A percentile compares a stretch with the other conserved stretches of the same genome.
Evolutionary conservation across 495 filamentous ascomycete genomes (phyloP).

Genomic region (Penicillium samsonianum): DNA sequence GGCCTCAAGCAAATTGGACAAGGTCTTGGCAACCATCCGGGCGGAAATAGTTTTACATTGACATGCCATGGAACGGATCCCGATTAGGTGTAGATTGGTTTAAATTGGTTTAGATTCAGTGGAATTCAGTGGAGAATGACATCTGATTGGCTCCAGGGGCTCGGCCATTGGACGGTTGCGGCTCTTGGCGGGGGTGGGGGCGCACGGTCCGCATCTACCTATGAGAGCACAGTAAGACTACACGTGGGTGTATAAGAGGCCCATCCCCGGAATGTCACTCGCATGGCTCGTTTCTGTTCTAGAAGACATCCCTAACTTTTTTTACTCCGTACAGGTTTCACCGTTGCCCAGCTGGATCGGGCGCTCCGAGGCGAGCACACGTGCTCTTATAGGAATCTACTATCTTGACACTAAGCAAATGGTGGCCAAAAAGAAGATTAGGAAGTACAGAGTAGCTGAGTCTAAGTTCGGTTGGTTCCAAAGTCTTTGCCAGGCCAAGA

Average conservation of each 20-base stretch:
- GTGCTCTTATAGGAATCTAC: not conserved
- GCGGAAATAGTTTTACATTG: not conserved
- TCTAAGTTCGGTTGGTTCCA: not conserved
- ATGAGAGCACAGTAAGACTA: not conserved
- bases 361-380: not conserved
- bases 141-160: not conserved
- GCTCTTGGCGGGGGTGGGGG: slow-evolving; percentile 10
- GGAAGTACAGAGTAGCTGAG: not conserved
- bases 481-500: not conserved
- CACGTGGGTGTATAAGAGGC: slow-evolving; percentile 12
- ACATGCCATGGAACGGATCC: not conserved
- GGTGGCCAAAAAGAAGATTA: not conserved
- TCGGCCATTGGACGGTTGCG: not conserved
- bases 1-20: slow-evolving; percentile 11
- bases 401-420: not conserved
- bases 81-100: not conserved
- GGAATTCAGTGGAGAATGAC: not conserved
- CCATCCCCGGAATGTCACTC: not conserved
- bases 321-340: not conserved
- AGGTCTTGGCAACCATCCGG: slow-evolving; percentile 4
- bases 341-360: not conserved
- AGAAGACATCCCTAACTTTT: not conserved
- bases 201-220: not conserved
- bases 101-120: not conserved
- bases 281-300: slow-evolving; percentile 1